Percentiles rank a stretch among this genome's conserved stretches.
phyloP scores from a whole-genome alignment of 352 stramenopile species.

The Peronosclerospora sorghi region DNA sequence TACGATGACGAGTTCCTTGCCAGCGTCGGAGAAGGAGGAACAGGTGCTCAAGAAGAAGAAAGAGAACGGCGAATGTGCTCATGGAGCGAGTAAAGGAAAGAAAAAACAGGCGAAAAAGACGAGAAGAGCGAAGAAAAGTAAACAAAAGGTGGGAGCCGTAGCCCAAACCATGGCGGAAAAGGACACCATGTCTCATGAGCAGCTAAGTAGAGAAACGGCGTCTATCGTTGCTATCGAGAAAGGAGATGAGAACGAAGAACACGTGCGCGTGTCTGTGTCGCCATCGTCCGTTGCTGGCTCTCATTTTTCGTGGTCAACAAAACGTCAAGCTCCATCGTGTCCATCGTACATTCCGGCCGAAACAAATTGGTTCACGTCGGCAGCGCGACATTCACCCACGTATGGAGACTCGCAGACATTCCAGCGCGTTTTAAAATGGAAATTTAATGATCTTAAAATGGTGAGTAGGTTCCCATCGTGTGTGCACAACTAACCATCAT shows the following conservation, averaged over 20 bases:
- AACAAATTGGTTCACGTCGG: slow-evolving; percentile 20
- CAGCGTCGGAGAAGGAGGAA: slow-evolving; percentile 6
- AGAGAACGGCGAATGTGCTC: neutral
- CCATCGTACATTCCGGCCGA: slow-evolving; percentile 8
- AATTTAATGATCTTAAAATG: slow-evolving; percentile 85
- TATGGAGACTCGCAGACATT: slow-evolving; percentile 41
- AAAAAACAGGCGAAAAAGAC: slow-evolving; percentile 31
- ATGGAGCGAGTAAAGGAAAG: neutral
- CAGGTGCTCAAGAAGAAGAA: neutral
- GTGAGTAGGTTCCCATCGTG: too few species aligned
- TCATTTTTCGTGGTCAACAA: neutral
- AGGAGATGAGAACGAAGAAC: neutral
- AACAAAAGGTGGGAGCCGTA: slow-evolving; percentile 4
- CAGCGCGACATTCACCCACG: slow-evolving; percentile 11
- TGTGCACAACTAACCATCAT: too few species aligned
- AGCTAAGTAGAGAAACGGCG: too few species aligned
- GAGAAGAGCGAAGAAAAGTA: slow-evolving; percentile 16
- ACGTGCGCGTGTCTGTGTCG: neutral
- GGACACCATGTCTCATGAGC: too few species aligned
- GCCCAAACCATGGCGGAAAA: too few species aligned
- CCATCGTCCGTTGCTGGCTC: slow-evolving; percentile 1
- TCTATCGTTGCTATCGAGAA: neutral
- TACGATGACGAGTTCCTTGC: slow-evolving; percentile 29
- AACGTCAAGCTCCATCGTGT: neutral
- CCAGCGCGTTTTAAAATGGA: slow-evolving; percentile 76